Conservation (phyloP, 345 rosid genomes). For the Rhodamnia argentea region DNA sequence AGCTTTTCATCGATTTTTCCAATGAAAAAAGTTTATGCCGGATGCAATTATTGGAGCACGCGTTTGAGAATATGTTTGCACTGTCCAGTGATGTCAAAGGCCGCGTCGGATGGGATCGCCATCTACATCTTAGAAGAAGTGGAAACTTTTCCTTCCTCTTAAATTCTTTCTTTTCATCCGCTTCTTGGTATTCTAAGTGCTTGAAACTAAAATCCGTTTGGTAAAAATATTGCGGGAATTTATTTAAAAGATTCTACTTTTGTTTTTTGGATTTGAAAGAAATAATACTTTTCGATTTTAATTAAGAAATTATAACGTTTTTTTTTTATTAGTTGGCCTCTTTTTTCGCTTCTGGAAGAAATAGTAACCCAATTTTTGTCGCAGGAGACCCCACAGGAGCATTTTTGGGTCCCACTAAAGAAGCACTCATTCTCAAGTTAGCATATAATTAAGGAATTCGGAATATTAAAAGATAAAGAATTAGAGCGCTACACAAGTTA, state of each 20-base stretch:
- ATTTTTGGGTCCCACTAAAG: background rate
- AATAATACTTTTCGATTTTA: too few species aligned
- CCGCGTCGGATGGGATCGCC: background rate
- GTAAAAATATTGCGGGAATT: too few species aligned
- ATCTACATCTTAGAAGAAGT: too few species aligned
- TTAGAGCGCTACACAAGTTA: background rate
- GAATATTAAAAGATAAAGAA: background rate
- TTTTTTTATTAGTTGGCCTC: too few species aligned
- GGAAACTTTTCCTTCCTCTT: background rate
- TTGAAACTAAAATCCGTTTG: too few species aligned
- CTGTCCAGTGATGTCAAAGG: background rate
- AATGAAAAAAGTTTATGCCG: background rate
- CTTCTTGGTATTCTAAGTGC: background rate
- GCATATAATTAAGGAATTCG: too few species aligned
- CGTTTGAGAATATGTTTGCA: background rate
- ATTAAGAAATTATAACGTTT: too few species aligned
- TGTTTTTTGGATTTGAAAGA: too few species aligned
- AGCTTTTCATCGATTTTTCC: background rate
- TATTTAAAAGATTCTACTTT: too few species aligned
- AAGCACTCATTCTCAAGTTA: background rate
- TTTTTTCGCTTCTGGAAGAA: background rate
- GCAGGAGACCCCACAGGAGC: rapidly evolving
- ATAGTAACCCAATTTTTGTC: background rate
- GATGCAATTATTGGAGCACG: background rate
- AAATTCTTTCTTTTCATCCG: background rate